Evolutionary conservation across 352 stramenopile genomes (phyloP).

Genomic region (Stephanocyclus meneghinianus): DNA sequence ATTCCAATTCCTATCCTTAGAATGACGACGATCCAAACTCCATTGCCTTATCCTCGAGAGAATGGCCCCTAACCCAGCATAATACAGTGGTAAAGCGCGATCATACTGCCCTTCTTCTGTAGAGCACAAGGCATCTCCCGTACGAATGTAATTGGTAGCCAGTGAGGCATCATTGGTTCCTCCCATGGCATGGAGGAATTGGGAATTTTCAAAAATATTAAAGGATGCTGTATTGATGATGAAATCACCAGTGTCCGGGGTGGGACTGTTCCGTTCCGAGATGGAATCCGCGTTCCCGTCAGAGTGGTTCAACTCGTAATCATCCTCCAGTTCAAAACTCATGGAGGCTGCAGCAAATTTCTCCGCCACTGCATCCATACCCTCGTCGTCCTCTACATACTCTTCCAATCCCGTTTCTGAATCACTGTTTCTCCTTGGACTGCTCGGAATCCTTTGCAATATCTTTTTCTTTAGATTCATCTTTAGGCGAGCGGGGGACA

Average conservation of each 20-base stretch:
- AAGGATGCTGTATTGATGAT: slow-evolving; percentile 37
- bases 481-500: slow-evolving; percentile 37
- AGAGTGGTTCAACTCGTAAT: slow-evolving; percentile 2
- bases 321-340: slow-evolving; percentile 48
- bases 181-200: slow-evolving; percentile 52
- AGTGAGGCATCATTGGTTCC: slow-evolving; percentile 37
- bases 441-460: slow-evolving; percentile 9
- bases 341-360: slow-evolving; percentile 32
- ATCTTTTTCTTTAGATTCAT: slow-evolving; percentile 33
- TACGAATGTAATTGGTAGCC: slow-evolving; percentile 48
- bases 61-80: slow-evolving; percentile 48
- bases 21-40: slow-evolving; percentile 8
- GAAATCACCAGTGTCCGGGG: slow-evolving; percentile 12
- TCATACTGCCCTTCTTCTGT: slow-evolving; percentile 18
- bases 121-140: slow-evolving; percentile 34
- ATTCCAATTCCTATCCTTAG: background rate
- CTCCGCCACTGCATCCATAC: slow-evolving; percentile 17
- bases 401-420: slow-evolving; percentile 2
- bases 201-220: slow-evolving; percentile 46
- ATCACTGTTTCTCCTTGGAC: slow-evolving; percentile 6
- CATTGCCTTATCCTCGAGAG: slow-evolving; percentile 40
- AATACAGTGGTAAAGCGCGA: slow-evolving; percentile 47
- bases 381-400: slow-evolving; percentile 15
- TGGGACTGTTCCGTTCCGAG: slow-evolving; percentile 4
- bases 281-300: background rate